Percentiles rank a stretch among this genome's conserved stretches.
Evolutionary conservation across 2,329 filamentous ascomycete species (phyloP).

Genomic region (Trichoderma guizhouense): DNA sequence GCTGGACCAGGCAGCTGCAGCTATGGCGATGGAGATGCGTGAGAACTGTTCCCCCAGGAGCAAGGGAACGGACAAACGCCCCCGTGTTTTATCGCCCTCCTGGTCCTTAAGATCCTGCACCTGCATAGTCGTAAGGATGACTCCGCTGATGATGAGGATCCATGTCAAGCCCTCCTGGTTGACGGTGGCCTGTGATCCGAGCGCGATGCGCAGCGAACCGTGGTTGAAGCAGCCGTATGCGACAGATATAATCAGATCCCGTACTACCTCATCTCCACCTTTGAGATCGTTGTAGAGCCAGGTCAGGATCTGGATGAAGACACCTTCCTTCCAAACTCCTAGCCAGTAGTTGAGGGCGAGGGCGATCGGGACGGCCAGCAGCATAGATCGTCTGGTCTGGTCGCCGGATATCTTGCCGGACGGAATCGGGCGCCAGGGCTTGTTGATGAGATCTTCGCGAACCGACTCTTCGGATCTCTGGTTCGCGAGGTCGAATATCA

Average conservation of each 20-base stretch:
- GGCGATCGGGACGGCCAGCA: slow-evolving; percentile 22
- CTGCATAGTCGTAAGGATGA: slow-evolving; percentile 26
- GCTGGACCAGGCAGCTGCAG: slow-evolving; percentile 9
- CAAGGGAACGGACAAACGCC: slow-evolving; percentile 20
- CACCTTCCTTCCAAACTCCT: slow-evolving; percentile 27
- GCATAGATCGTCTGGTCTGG: slow-evolving; percentile 22
- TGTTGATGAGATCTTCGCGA: slow-evolving; percentile 38
- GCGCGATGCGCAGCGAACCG: slow-evolving; percentile 17
- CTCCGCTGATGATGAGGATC: slow-evolving; percentile 17
- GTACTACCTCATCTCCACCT: slow-evolving; percentile 23
- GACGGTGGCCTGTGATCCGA: background rate
- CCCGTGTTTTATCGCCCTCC: slow-evolving; percentile 21
- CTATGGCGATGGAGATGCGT: slow-evolving; percentile 14
- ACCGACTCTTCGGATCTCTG: slow-evolving; percentile 32
- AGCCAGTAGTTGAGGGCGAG: slow-evolving; percentile 24
- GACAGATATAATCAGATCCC: slow-evolving; percentile 24
- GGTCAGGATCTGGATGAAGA: slow-evolving; percentile 28
- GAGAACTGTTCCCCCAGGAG: slow-evolving; percentile 11
- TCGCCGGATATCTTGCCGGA: slow-evolving; percentile 26
- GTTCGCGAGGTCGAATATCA: slow-evolving; percentile 35
- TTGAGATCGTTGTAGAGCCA: slow-evolving; percentile 41
- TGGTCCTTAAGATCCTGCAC: slow-evolving; percentile 25
- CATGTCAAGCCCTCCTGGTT: slow-evolving; percentile 12
- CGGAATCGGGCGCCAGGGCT: slow-evolving; percentile 33
- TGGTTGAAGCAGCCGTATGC: slow-evolving; percentile 17